Evolutionary conservation across 1,284 basidiomycete genomes (phyloP).

Genomic region (Nidula niveotomentosa): DNA sequence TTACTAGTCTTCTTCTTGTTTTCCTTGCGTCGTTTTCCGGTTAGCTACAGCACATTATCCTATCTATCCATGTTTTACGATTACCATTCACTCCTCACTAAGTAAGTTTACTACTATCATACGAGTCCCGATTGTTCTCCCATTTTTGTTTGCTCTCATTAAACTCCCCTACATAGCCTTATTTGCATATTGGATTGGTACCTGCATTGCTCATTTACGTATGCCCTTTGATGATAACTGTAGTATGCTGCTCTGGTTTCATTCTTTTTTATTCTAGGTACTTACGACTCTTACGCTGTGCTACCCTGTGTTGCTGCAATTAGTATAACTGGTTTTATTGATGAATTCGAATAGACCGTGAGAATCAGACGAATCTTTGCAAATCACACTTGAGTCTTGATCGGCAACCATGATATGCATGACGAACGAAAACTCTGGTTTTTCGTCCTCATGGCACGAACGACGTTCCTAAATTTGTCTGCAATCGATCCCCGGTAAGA

Average conservation of each 20-base stretch:
- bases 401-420: no score
- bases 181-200: slow-evolving; percentile 3
- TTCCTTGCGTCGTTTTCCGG: slow-evolving; percentile 16
- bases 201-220: slow-evolving; percentile 3
- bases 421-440: no score
- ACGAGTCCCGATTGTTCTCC: not conserved
- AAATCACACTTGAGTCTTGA: no score
- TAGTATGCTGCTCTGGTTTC: slow-evolving; percentile 2
- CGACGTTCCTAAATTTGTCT: no score
- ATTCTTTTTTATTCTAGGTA: not conserved
- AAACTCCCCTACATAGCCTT: not conserved
- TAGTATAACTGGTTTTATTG: no score
- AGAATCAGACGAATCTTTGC: no score
- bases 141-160: not conserved
- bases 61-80: slow-evolving; percentile 5
- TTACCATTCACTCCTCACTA: not conserved
- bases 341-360: no score
- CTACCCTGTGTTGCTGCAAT: not conserved
- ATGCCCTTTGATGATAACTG: slow-evolving; percentile 1
- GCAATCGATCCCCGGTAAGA: no score
- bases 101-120: not conserved
- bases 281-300: not conserved
- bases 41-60: slow-evolving; percentile 2
- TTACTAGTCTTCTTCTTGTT: slow-evolving; percentile 41
- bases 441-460: no score